phyloP scores from a whole-genome alignment of 495 filamentous ascomycete genomes.

The Cercophora scortea region DNA sequence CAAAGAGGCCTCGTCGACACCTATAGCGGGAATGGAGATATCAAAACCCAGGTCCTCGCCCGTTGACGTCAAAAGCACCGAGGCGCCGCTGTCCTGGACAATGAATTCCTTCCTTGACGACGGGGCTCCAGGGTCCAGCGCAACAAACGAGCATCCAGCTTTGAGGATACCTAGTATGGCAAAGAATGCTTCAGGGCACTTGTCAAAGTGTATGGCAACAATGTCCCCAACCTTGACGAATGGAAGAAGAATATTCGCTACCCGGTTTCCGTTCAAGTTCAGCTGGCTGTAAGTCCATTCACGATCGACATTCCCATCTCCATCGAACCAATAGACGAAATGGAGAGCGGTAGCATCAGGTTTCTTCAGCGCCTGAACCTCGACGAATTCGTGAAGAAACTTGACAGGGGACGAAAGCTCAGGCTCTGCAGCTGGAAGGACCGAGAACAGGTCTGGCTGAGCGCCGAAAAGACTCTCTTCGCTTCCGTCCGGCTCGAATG shows the following conservation, averaged over 20 bases:
- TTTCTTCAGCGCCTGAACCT: conserved; percentile 27
- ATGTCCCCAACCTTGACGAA: conserved; percentile 41
- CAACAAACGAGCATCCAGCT: conserved; percentile 74
- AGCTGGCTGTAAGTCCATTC: conserved; percentile 58
- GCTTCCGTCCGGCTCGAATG: conserved; percentile 24
- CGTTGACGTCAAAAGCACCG: conserved; percentile 38
- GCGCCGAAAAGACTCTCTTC: conserved; percentile 14
- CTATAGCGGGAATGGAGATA: conserved; percentile 27
- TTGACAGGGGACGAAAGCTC: conserved; percentile 33
- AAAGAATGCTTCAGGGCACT: conserved; percentile 70
- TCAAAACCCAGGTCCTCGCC: conserved; percentile 20
- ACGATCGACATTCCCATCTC: conserved; percentile 19
- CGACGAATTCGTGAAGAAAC: conserved; percentile 59
- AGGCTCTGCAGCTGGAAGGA: conserved; percentile 41
- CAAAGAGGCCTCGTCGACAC: conserved; percentile 29
- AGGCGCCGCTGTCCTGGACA: conserved; percentile 50
- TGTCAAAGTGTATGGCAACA: conserved; percentile 73
- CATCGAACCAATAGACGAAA: conserved; percentile 43
- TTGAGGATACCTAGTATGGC: conserved; percentile 76
- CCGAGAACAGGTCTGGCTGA: conserved; percentile 38
- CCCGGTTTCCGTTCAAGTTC: conserved; percentile 49
- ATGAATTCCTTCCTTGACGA: conserved; percentile 57
- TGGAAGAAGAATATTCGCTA: conserved; percentile 46
- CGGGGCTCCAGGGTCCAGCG: conserved; percentile 60
- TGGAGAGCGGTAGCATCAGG: conserved; percentile 50